Evolutionary conservation across 2,329 filamentous ascomycete species (phyloP), one percentile per base, ranked within the genome.

Genomic region (Rutstroemia sp.): DNA sequence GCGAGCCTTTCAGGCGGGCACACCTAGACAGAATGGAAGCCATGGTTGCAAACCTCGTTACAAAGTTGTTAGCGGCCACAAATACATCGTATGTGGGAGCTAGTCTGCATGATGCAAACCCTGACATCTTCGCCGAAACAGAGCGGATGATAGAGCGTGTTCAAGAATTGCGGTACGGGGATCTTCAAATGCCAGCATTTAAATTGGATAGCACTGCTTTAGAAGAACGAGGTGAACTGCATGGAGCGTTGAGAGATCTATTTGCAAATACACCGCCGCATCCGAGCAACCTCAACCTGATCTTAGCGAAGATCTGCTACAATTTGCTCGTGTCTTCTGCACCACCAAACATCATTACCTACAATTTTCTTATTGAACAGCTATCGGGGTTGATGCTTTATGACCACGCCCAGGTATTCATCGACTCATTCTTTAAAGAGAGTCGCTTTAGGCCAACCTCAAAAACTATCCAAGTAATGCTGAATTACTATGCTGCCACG

Each of bases 301-400:
- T 67, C 50, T 49, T 71, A 41, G 61, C 67, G 10, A 73, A 74
- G 54, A 70, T 82, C 18, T 78, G 75, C 58, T 85, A 85, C 70
- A 90, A 89, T 65, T 72, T 94, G 3, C 75, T 90, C 16, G 73
- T 82, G 3, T 83, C 81, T 2, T 69, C 77, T 2, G 74, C 80
- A 18, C 79, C 83, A 0, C 86, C 88, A 0, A 81, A 81, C 59
- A 78, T 88, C 38, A 76, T 83, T 61, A 90, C 85, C 3, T 90
- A 85, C 72, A 91, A 91, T 66, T 77, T 79, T 12, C 75, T 94
- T 25, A 78, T 92, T 2, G 69, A 80, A n/a, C 80, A 81, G n/a
- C 83, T 92, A 51, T 76, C 79, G 52, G 73, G 75, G 34, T 67
- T 77, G 5, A 73, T 76, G 27, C 72, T 77, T 52, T 73, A 77